Percentiles rank a stretch among this genome's conserved stretches.
Evolutionary conservation across 805 yeast genomes (phyloP).

Genomic region (Candida xyloterini): DNA sequence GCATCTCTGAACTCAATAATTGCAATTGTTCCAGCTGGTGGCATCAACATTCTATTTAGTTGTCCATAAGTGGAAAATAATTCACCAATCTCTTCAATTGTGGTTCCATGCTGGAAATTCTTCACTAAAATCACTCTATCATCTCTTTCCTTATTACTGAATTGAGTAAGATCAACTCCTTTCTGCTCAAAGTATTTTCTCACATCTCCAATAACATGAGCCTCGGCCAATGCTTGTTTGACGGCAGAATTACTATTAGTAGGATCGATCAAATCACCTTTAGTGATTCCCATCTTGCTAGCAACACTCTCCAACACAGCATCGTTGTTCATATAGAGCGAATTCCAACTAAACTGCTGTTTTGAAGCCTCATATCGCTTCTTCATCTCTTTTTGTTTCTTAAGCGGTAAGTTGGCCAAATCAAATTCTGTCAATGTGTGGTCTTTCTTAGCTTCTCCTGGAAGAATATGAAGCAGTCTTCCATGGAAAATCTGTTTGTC

Average conservation of each 20-base stretch:
- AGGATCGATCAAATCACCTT: slow-evolving; percentile 83
- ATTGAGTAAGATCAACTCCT: slow-evolving; percentile 80
- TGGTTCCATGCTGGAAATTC: slow-evolving; percentile 88
- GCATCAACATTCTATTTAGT: slow-evolving; percentile 78
- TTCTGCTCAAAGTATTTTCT: slow-evolving; percentile 79
- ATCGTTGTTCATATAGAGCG: slow-evolving; percentile 84
- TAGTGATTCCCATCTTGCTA: slow-evolving; percentile 72
- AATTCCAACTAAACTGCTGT: slow-evolving; percentile 91
- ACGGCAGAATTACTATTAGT: slow-evolving; percentile 86
- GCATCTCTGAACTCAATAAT: slow-evolving; percentile 83
- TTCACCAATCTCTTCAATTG: slow-evolving; percentile 75
- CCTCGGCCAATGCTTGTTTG: slow-evolving; percentile 95
- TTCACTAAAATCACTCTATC: slow-evolving; percentile 80
- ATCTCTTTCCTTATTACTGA: slow-evolving; percentile 66
- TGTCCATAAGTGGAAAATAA: slow-evolving; percentile 79
- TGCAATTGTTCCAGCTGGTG: slow-evolving; percentile 95
- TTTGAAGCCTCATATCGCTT: slow-evolving; percentile 81
- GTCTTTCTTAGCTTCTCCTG: slow-evolving; percentile 78
- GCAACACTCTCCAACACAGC: slow-evolving; percentile 93
- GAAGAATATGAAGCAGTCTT: slow-evolving; percentile 81
- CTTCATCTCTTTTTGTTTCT: slow-evolving; percentile 83
- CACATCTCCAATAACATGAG: slow-evolving; percentile 90
- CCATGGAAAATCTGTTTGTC: slow-evolving; percentile 95
- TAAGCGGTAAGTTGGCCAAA: slow-evolving; percentile 83
- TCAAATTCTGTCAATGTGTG: slow-evolving; percentile 90